Base-by-base conservation (phyloP, 2,329 filamentous ascomycete genomes). In the Ophiosphaerella narmari region DNA sequence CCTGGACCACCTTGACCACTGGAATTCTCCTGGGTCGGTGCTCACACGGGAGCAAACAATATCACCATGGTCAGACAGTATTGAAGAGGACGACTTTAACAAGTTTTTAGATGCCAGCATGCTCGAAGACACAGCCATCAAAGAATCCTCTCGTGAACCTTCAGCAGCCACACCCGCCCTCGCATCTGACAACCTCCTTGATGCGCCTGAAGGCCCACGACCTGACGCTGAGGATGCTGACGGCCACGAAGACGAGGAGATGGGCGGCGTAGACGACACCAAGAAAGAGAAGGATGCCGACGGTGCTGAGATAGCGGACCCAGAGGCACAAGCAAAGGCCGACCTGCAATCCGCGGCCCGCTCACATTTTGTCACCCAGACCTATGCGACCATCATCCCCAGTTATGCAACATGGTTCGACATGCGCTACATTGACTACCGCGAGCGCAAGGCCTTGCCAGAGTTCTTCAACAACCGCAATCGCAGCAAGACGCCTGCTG, bases 401-500 rank as follows among this genome's bases (percentile, higher is more conserved):
- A 97, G 93, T 73, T 99, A 99, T 76, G 95, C 91, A 70, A 94
- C 90, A 12, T 99, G 94, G 94, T 99, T 99, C 73, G 94, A 99
- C 75, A 97, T 99, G 93, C 90, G 92, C 72, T 82, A 84, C 42
- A 88, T 99, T 68, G 90, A 97, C 74, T 85, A 86, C 53, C 89
- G 97, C 64, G 94, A 99, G 78, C 89, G 88, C 70, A 99, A 97
- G 75, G 91, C 91, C 7, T 82, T 99, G 60, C 91, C 93, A 16
- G 94, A 99, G 73, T 99, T 97, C 77, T 99, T 99, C 84, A 99
- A 99, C 78, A 93, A 86, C 74, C 86, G 94, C 52, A 99, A 99
- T 76, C 88, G 94, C 66, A 97, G 94, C 85, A 99, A 99, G 78
- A 99, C 94, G 0, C 89, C 91, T 1, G 87, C 91, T 41, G 90